A percentile compares a stretch with the other conserved stretches of the same genome.
These are phyloP conservation scores for Scutellaria barbata DNA, from an alignment of 257 asterid genomes.

Conservation along the genomic window DNA sequence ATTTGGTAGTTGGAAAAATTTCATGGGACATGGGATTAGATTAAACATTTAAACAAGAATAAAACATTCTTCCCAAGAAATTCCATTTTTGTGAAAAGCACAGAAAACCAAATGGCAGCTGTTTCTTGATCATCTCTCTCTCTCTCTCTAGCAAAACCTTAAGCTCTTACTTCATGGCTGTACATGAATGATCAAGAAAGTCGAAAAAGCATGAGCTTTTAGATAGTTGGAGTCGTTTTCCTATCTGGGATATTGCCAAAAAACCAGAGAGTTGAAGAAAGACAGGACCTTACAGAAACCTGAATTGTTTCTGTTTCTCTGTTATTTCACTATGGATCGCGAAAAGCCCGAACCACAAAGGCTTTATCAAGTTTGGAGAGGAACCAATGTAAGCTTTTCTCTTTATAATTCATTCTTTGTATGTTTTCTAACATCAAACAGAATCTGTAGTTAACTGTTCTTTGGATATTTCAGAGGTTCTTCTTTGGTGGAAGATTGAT, in stretches of 20 bases:
- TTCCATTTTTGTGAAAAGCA: constrained; percentile 40
- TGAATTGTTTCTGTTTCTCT: constrained; percentile 16
- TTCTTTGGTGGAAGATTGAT: constrained; percentile 77
- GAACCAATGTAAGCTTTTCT: constrained; percentile 68
- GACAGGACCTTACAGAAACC: constrained; percentile 20
- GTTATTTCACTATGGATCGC: constrained; percentile 45
- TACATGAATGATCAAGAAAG: constrained; percentile 27
- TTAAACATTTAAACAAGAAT: constrained; percentile 6
- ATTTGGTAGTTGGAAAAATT: constrained; percentile 25
- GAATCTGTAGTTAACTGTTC: background rate
- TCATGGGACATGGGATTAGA: too few relatives aligned
- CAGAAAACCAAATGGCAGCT: constrained; percentile 42
- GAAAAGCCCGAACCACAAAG: constrained; percentile 46
- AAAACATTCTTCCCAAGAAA: constrained; percentile 43
- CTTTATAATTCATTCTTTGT: background rate
- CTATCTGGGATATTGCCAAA: constrained; percentile 29
- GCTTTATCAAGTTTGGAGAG: constrained; percentile 82
- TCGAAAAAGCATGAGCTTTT: constrained; percentile 24
- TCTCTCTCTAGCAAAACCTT: constrained; percentile 26
- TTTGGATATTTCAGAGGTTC: constrained; percentile 59
- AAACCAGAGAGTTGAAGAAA: background rate
- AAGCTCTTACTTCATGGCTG: constrained; percentile 21
- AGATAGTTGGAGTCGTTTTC: constrained; percentile 18
- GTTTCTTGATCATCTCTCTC: constrained; percentile 44
- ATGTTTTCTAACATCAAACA: background rate